These are phyloP conservation scores for Penicillium ucsense DNA, from an alignment of 495 filamentous ascomycete genomes.

Conservation along the genomic window DNA sequence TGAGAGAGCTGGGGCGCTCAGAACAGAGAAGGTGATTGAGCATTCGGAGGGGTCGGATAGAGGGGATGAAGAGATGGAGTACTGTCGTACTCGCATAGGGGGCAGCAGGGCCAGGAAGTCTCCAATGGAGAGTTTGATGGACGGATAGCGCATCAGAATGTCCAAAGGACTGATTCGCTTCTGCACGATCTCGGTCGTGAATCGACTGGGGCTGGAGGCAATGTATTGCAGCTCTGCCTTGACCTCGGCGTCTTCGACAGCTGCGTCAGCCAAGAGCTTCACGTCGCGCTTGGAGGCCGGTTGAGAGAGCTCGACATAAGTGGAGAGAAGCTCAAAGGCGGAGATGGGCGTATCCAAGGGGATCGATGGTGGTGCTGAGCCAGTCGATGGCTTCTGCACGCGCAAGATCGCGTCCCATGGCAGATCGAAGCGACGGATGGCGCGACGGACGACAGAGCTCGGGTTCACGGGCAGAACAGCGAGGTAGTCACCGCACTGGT, in stretches of 20 bases:
- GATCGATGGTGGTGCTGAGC: conserved; percentile 38
- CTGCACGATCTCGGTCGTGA: conserved; percentile 40
- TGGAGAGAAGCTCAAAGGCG: conserved; percentile 50
- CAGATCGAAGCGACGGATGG: conserved; percentile 43
- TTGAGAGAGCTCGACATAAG: conserved; percentile 64
- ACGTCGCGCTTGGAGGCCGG: conserved; percentile 53
- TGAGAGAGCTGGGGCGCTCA: conserved; percentile 47
- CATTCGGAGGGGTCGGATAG: conserved; percentile 45
- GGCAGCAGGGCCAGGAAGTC: conserved; percentile 60
- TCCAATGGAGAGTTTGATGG: conserved; percentile 46
- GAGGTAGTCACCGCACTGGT: conserved; percentile 67
- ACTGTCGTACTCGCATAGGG: conserved; percentile 66
- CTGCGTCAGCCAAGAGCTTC: conserved; percentile 35
- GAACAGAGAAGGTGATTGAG: conserved; percentile 58
- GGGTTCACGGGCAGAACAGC: conserved; percentile 64
- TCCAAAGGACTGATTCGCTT: conserved; percentile 57
- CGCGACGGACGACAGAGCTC: conserved; percentile 44
- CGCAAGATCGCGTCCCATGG: conserved; percentile 50
- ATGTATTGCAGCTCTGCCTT: conserved; percentile 23
- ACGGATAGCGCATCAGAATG: conserved; percentile 49
- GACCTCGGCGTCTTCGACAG: conserved; percentile 13
- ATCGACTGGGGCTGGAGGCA: conserved; percentile 28
- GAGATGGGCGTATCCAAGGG: conserved; percentile 51
- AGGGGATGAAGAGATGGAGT: conserved; percentile 72
- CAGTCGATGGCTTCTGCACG: conserved; percentile 26